Evolutionary conservation across 176 grass and related monocot genomes (phyloP), one percentile per base, ranked within the genome.

Genomic region (Zoysia japonica): DNA sequence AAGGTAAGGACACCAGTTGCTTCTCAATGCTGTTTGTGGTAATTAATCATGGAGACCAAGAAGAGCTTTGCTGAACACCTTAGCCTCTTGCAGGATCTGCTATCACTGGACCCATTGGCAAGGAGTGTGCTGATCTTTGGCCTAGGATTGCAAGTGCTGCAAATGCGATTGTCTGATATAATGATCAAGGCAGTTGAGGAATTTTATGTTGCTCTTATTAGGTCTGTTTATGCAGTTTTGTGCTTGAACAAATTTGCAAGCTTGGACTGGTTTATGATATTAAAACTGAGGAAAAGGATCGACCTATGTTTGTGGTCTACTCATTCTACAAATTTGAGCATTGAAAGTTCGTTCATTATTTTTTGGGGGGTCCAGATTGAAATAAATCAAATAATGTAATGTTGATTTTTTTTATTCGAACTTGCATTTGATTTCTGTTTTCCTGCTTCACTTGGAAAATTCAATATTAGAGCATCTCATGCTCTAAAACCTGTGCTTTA

Each of bases 61-160:
- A 2, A 15, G 5, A 28, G 5, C 1, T 16, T 45, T 65, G 36
- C 47, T 78, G 2, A 67, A 9, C 20, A 14, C 28, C 28, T 28
- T 7, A 15, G 41, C 35, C 48, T 52, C 36, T 59, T 70, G 54
- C 69, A 90, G 88, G 84, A 42, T 90, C 80, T 86, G 88, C 88
- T 48, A 86, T 90, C 80, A 90, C 88, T 57, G 80, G 84, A 79
- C 88, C 88, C 47, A 90, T 90, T 10, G 84, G 88, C 40, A 90
- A 90, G 70, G 88, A 90, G 84, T 71, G 83, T 37, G 88, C 88
- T 74, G 88, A 85, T 47, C 87, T 89, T 48, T 89, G 87, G 87
- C 81, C 82, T 48, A 89, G 87, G 77, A 89, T 89, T 49, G 87
- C 87, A 19, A 89, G 76, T 15, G 87, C 87, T 51, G 87, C 87